Conservation (phyloP, 495 filamentous ascomycete species). For the Penicillium fimorum region DNA sequence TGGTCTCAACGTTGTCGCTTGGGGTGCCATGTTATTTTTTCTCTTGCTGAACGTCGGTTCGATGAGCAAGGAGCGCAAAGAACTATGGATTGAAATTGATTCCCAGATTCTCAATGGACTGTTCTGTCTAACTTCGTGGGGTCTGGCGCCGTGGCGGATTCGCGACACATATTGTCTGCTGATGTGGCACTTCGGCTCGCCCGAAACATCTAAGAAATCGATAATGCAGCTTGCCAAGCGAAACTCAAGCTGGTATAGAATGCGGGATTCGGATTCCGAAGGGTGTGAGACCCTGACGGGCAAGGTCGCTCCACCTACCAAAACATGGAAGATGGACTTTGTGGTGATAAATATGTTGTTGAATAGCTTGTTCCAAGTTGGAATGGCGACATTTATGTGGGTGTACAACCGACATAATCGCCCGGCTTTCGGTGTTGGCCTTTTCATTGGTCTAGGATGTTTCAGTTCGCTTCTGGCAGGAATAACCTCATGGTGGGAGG, state of each 20-base stretch:
- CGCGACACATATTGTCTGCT: conserved; percentile 69
- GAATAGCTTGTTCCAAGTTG: conserved; percentile 74
- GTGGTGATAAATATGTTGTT: conserved; percentile 70
- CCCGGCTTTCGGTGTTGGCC: conserved; percentile 70
- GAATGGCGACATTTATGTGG: conserved; percentile 78
- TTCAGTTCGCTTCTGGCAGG: conserved; percentile 69
- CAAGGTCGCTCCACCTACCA: conserved; percentile 47
- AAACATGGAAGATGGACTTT: conserved; percentile 75
- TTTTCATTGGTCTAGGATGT: conserved; percentile 69
- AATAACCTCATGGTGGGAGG: conserved; percentile 62
- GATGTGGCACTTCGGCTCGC: conserved; percentile 55
- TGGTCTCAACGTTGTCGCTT: conserved; percentile 76
- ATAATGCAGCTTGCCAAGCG: not conserved
- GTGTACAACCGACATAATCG: conserved; percentile 65
- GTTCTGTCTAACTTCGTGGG: conserved; percentile 86
- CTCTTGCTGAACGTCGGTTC: conserved; percentile 72
- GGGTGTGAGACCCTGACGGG: not conserved
- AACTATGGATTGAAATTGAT: conserved; percentile 84
- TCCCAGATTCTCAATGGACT: conserved; percentile 80
- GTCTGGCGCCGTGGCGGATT: conserved; percentile 81
- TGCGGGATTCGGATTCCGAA: not conserved
- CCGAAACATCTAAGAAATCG: not conserved
- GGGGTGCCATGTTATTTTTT: conserved; percentile 89
- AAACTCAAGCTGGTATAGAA: not conserved
- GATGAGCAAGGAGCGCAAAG: conserved; percentile 66